These are phyloP conservation scores for Colletotrichum sidae DNA, from an alignment of 2,329 filamentous ascomycete genomes.

Conservation along the genomic window DNA sequence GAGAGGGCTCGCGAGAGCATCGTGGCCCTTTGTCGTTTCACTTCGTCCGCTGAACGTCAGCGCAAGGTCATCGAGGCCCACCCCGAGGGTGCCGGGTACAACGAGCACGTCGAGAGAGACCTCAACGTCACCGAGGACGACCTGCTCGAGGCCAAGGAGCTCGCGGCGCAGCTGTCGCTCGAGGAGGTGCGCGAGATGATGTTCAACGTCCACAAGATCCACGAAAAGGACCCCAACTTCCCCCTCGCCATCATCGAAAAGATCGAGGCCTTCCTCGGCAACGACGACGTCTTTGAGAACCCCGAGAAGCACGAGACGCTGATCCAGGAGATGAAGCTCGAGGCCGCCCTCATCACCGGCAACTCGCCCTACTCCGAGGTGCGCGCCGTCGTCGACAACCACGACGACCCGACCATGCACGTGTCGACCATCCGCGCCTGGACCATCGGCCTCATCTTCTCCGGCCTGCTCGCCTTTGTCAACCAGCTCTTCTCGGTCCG, in stretches of 20 bases:
- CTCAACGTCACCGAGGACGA: conserved; percentile 60
- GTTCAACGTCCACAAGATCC: conserved; percentile 52
- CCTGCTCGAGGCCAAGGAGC: conserved; percentile 57
- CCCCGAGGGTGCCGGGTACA: conserved; percentile 17
- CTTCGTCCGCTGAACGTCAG: not conserved
- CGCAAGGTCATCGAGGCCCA: conserved; percentile 22
- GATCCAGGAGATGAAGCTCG: conserved; percentile 49
- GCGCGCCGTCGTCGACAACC: conserved; percentile 54
- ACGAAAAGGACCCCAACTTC: conserved; percentile 59
- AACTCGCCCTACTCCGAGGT: conserved; percentile 51
- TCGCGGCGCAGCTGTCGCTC: conserved; percentile 55
- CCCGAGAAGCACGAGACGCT: conserved; percentile 50
- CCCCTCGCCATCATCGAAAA: conserved; percentile 51
- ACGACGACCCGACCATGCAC: conserved; percentile 50
- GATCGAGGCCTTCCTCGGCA: conserved; percentile 51
- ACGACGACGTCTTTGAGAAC: conserved; percentile 46
- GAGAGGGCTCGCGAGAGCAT: not conserved
- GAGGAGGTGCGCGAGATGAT: conserved; percentile 54
- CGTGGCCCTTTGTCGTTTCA: not conserved
- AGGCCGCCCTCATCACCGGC: conserved; percentile 47
- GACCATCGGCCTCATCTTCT: conserved; percentile 49
- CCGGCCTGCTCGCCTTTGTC: conserved; percentile 45
- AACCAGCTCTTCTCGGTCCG: conserved; percentile 54
- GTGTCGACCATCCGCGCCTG: conserved; percentile 52
- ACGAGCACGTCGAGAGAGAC: conserved; percentile 36